Conservation (phyloP, 495 filamentous ascomycete species). For the Aspergillus kassunensis region DNA sequence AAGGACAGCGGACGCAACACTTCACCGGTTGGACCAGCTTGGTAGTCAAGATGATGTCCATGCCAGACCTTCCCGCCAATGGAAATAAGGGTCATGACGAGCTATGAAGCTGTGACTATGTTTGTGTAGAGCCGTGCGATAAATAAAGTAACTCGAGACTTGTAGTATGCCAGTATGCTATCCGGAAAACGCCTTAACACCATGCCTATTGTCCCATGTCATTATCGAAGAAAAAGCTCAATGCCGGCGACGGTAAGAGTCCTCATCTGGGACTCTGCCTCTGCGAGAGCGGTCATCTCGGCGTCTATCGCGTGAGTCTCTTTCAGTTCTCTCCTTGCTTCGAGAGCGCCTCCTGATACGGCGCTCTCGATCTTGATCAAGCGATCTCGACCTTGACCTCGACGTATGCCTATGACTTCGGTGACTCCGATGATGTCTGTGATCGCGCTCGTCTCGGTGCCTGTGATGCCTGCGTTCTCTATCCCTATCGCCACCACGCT, state of each 20-base stretch:
- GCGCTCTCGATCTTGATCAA: slow-evolving; percentile 20
- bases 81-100: slow-evolving; percentile 37
- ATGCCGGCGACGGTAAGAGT: slow-evolving; percentile 22
- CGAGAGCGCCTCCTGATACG: slow-evolving; percentile 27
- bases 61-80: slow-evolving; percentile 56
- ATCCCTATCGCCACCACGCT: slow-evolving; percentile 30
- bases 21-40: slow-evolving; percentile 98
- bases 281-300: slow-evolving; percentile 27
- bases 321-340: slow-evolving; percentile 27
- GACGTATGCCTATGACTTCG: slow-evolving; percentile 33
- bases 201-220: not conserved
- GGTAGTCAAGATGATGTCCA: slow-evolving; percentile 95
- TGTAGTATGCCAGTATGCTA: slow-evolving; percentile 12
- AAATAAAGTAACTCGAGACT: slow-evolving; percentile 1
- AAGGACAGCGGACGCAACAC: slow-evolving; percentile 92
- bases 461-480: slow-evolving; percentile 35
- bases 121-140: slow-evolving; percentile 23
- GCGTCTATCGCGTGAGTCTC: slow-evolving; percentile 21
- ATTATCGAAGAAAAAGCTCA: slow-evolving; percentile 11
- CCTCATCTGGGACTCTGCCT: slow-evolving; percentile 23
- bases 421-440: slow-evolving; percentile 32
- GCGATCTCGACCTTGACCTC: slow-evolving; percentile 33
- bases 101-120: slow-evolving; percentile 23
- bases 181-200: slow-evolving; percentile 13
- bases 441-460: slow-evolving; percentile 31